Base-by-base conservation (phyloP, 164 flowering plant genomes). In the Berberis vulgaris region DNA sequence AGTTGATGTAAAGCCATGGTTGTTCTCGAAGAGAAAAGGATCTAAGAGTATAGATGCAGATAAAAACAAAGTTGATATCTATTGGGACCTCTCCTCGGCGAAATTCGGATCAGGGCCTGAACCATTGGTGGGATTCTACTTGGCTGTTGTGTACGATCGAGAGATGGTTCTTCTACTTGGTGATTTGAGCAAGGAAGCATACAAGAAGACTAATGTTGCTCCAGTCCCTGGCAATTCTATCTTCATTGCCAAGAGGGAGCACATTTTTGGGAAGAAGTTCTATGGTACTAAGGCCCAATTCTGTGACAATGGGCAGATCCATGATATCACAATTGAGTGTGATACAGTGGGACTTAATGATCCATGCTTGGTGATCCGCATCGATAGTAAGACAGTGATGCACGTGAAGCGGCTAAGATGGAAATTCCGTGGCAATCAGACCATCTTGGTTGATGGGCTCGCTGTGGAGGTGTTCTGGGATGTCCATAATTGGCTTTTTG, bases 401-500 rank as follows among this genome's bases (percentile, higher is more conserved):
- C 86, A 81, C 67, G 84, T 86, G 76, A 86, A 83, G 80, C 76
- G 78, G 47, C 80, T 86, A 6, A 61, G 70, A 42, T 88, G 95
- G 95, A 88, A 88, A 71, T 88, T 88, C 49, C 75, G 95, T 10
- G 95, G 95, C 5, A 88, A 88, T 53, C 74, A 82, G 40, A 81
- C 87, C 10, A 78, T 88, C 13, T 61, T 81, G 72, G 80, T 88
- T 43, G 87, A 86, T 70, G 87, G 87, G 41, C 66, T 84, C 10
- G 74, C 87, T 0, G 82, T 90, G 0, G 97, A 90, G 45, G 78
- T 90, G 40, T 86, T 77, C 64, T 90, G 97, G 97, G 97, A 90
- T 81, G 91, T 86, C 42, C 83, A 90, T 71, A 83, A 76, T 73
- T 90, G 97, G 97, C 78, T 90, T n/a, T 90, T 86, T 59, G 76